Evolutionary conservation across 1,139 yeast genomes (phyloP).

Genomic region (Suzukiozyma palmioleophila): DNA sequence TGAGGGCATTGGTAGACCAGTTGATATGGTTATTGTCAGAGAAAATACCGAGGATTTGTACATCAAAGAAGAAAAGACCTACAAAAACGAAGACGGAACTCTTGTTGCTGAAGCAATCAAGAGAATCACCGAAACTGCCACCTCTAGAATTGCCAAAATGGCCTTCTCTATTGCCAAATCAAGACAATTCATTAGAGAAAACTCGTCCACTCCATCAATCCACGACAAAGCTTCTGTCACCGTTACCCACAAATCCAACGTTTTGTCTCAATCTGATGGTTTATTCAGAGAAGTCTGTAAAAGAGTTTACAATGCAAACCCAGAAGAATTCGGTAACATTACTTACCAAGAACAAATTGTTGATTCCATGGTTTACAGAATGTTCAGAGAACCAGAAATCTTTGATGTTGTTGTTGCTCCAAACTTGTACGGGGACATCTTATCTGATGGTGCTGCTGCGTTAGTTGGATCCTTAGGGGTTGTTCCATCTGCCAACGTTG

Average conservation of each 20-base stretch:
- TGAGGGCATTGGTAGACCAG: constrained; percentile 76
- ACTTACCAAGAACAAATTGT: constrained; percentile 91
- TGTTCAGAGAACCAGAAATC: constrained; percentile 96
- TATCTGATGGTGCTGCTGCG: constrained; percentile 99
- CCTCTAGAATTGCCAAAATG: constrained; percentile 80
- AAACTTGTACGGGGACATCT: constrained; percentile 93
- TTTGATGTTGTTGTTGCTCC: constrained; percentile 99
- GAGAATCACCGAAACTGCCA: constrained; percentile 87
- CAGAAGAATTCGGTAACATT: constrained; percentile 51
- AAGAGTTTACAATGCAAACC: constrained; percentile 65
- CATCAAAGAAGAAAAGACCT: constrained; percentile 85
- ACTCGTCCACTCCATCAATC: constrained; percentile 35
- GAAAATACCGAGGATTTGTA: constrained; percentile 97
- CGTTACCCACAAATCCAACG: constrained; percentile 95
- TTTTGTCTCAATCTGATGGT: constrained; percentile 88
- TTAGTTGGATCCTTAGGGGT: constrained; percentile 97
- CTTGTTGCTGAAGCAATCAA: constrained; percentile 96
- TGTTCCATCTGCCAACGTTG: constrained; percentile 97
- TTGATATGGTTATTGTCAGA: constrained; percentile 95
- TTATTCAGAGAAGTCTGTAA: constrained; percentile 90
- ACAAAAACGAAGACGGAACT: constrained; percentile 64
- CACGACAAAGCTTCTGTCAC: constrained; percentile 71
- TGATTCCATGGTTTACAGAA: constrained; percentile 97
- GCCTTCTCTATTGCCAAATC: constrained; percentile 90
- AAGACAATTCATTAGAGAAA: constrained; percentile 78